Evolutionary conservation across 306 rosid genomes (phyloP).

Genomic region (Quercus parvula): DNA sequence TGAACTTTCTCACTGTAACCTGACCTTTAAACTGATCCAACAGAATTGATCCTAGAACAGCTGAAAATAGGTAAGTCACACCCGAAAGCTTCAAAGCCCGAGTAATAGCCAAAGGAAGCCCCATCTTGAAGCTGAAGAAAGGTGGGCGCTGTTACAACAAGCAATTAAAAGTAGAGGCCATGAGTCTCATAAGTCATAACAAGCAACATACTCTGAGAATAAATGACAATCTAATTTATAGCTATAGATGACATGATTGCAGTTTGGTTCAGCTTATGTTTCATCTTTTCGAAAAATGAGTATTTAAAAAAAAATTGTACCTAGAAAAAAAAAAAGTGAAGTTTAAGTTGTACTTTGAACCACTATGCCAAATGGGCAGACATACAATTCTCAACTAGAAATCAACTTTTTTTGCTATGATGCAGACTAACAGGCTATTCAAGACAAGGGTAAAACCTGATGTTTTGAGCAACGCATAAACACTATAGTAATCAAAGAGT

Average conservation of each 20-base stretch:
- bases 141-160: conserved; percentile 76
- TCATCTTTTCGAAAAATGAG: no score
- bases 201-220: neutral
- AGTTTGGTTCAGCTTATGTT: no score
- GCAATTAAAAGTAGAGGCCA: conserved; percentile 20
- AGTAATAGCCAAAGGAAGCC: conserved; percentile 58
- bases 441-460: neutral
- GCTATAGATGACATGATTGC: neutral
- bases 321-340: no score
- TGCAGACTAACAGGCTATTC: neutral
- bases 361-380: neutral
- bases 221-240: neutral
- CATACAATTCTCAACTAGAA: neutral
- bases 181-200: neutral
- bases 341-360: neutral
- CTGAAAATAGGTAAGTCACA: conserved; percentile 53
- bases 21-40: conserved; percentile 38
- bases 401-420: neutral
- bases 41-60: conserved; percentile 44
- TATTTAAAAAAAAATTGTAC: no score
- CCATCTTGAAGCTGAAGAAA: conserved; percentile 94
- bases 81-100: conserved; percentile 63
- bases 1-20: conserved; percentile 30
- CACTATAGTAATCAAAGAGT: neutral
- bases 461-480: neutral